Evolutionary conservation across 345 rosid species (phyloP), one percentile per base, ranked within the genome.

Genomic region (Leavenworthia alabamica): DNA sequence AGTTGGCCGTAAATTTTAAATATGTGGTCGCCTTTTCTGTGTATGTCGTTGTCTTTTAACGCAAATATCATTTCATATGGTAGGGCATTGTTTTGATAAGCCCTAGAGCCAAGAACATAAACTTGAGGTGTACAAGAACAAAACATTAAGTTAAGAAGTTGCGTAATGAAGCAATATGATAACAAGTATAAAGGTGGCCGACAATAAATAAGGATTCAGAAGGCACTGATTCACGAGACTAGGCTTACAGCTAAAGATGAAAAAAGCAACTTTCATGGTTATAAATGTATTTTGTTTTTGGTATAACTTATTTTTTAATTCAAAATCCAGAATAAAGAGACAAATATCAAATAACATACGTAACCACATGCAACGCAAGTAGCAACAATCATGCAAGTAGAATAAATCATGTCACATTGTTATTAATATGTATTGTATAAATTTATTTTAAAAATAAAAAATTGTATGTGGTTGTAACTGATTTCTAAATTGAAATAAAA

Each of bases 221-320:
- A 55, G 36, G 63, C 74, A 70, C 74, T 59, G 49, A 70, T 62
- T 56, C 32, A 62, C 48, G 75, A 62, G 44, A 63, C 58, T 62
- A 62, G 64, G 65, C 70, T 48, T 71, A 71, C 53, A 56, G 7
- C 47, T 47, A 62, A 71, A 71, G 64, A 48, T 48, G 60, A 16
- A 52, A 62, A 62, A 56, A 56, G 44, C 26, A 46, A 31, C 47
- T 71, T 62, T 63, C 59, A 13, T 56, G 15, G 45, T 62, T 48
- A 53, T 48, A 48, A 55, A 63, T 56, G 29, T 54, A n/a, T n/a
- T n/a, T n/a, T n/a, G n/a, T 55, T 29, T 63, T 69, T 63, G 75
- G 75, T 47, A 54, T 36, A 37, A 46, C 56, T 61, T 68, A 51
- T 59, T 68, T 68, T 50, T n/a, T 26, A n/a, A n/a, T 51, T 68